Percentiles rank a stretch among this genome's conserved stretches.
Evolutionary conservation across 495 filamentous ascomycete genomes (phyloP).

Genomic region (Apiosordaria backusii): DNA sequence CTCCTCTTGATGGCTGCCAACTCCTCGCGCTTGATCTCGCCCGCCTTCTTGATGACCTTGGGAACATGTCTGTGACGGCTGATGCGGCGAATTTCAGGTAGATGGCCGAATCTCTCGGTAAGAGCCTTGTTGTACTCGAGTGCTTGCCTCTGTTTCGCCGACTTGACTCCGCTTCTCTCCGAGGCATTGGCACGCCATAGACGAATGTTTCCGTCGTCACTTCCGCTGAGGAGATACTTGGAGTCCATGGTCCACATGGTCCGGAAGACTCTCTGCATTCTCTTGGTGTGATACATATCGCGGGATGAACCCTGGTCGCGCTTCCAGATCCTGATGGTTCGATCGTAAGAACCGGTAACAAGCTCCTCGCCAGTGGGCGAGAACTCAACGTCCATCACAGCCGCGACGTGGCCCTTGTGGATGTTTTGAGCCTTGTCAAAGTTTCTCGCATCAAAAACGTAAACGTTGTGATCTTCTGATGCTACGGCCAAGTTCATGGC

Average conservation of each 20-base stretch:
- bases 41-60: conserved; percentile 93
- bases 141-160: conserved; percentile 72
- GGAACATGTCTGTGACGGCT: conserved; percentile 86
- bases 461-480: conserved; percentile 51
- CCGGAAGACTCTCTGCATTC: conserved; percentile 88
- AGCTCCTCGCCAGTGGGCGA: conserved; percentile 92
- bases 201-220: conserved; percentile 89
- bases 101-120: conserved; percentile 80
- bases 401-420: conserved; percentile 92
- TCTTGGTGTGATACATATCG: conserved; percentile 95
- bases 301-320: conserved; percentile 76
- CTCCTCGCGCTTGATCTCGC: conserved; percentile 93
- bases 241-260: conserved; percentile 81
- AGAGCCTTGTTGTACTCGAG: conserved; percentile 91
- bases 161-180: conserved; percentile 78
- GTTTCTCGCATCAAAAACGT: conserved; percentile 36
- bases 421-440: conserved; percentile 66
- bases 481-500: conserved; percentile 39
- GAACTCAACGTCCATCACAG: conserved; percentile 96
- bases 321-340: conserved; percentile 65
- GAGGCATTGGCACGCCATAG: conserved; percentile 92
- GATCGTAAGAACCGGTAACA: conserved; percentile 75
- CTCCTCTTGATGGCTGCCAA: conserved; percentile 78
- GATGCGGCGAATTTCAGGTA: conserved; percentile 94
- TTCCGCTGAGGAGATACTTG: conserved; percentile 79